phyloP scores from a whole-genome alignment of 2,329 filamentous ascomycete genomes.

The Thelonectria olida region DNA sequence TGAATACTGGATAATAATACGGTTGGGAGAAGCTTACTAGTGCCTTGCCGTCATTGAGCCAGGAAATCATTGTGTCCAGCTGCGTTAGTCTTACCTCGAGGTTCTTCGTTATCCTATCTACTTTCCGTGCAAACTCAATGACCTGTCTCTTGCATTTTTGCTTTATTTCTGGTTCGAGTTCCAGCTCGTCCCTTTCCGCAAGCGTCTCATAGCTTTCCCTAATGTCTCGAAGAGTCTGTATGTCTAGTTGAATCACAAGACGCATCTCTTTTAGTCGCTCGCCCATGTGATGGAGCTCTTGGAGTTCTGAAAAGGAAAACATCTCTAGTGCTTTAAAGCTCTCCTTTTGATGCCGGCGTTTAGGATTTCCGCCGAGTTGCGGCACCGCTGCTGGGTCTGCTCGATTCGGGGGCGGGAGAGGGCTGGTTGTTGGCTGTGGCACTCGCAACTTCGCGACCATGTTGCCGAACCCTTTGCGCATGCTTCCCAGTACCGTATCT shows the following conservation, averaged over 20 bases:
- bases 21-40: constrained; percentile 1
- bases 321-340: neutral
- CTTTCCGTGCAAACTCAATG: neutral
- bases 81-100: constrained; percentile 11
- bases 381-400: neutral
- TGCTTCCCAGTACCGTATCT: neutral
- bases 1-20: neutral
- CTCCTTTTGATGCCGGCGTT: neutral
- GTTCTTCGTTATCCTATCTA: constrained; percentile 18
- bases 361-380: neutral
- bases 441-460: neutral
- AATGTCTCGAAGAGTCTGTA: constrained; percentile 11
- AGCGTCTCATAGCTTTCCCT: constrained; percentile 14
- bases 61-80: constrained; percentile 13
- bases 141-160: neutral
- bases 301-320: constrained; percentile 16
- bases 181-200: neutral
- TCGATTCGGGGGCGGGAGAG: neutral
- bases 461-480: neutral
- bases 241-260: constrained; percentile 19
- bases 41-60: constrained; percentile 11
- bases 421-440: neutral
- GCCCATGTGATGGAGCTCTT: constrained; percentile 12
- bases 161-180: neutral
- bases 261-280: constrained; percentile 13